These are phyloP conservation scores for Phytophthora boehmeriae DNA, from an alignment of 352 stramenopile species.

Conservation along the genomic window DNA sequence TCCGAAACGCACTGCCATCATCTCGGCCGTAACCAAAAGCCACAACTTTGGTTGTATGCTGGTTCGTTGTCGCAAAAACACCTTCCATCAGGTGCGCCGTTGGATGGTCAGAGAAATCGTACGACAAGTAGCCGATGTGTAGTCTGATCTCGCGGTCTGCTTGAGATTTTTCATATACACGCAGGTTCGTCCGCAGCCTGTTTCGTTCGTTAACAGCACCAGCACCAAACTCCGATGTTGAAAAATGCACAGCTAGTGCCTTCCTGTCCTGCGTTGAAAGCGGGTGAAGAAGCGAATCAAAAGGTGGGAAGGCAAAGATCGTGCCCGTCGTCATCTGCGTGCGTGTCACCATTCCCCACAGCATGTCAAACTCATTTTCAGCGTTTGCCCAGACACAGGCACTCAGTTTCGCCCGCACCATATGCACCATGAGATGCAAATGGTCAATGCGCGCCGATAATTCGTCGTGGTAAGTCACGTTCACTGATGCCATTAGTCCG, in stretches of 20 bases:
- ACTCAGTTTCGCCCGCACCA: conserved; percentile 48
- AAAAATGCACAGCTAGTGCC: conserved; percentile 42
- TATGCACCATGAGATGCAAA: conserved; percentile 34
- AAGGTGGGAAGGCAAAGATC: conserved; percentile 54
- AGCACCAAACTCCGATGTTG: conserved; percentile 24
- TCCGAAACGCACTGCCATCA: conserved; percentile 52
- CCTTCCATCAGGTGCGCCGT: conserved; percentile 82
- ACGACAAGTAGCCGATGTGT: conserved; percentile 78
- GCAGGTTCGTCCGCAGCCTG: too few relatives aligned
- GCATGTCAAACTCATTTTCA: conserved; percentile 34
- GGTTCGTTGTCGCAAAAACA: conserved; percentile 58
- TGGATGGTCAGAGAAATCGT: conserved; percentile 84
- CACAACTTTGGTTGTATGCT: conserved; percentile 24
- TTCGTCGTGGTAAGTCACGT: conserved; percentile 14
- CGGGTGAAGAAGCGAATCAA: conserved; percentile 69
- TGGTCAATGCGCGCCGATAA: conserved; percentile 15
- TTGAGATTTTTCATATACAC: neutral
- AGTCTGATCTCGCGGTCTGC: conserved; percentile 28
- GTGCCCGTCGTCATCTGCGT: conserved; percentile 28
- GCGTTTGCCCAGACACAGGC: conserved; percentile 56
- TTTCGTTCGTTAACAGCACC: neutral
- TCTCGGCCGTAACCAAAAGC: conserved; percentile 73
- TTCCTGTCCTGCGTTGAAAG: conserved; percentile 42
- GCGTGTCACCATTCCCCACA: conserved; percentile 39
- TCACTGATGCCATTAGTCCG: conserved; percentile 14